Percentiles rank a stretch among this genome's conserved stretches.
Conservation (phyloP, 805 yeast species). For the Sungouiella blattae region DNA sequence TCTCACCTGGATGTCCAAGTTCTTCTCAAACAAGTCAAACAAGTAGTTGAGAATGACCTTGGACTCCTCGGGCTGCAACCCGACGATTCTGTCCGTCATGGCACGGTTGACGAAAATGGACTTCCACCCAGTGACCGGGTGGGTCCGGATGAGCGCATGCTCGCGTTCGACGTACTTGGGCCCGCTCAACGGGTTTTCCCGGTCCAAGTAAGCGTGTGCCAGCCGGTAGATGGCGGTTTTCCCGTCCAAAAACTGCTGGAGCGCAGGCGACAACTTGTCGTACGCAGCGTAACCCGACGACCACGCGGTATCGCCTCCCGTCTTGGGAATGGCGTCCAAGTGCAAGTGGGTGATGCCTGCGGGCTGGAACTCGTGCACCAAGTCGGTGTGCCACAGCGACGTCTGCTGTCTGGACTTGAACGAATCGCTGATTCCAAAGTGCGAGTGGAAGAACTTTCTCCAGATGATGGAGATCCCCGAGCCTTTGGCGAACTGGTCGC, state of each 20-base stretch:
- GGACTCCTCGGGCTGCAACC: slow-evolving; percentile 27
- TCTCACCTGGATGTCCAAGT: slow-evolving; percentile 47
- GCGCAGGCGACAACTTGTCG: slow-evolving; percentile 51
- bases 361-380: slow-evolving; percentile 54
- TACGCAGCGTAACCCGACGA: slow-evolving; percentile 56
- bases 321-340: slow-evolving; percentile 46
- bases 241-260: slow-evolving; percentile 50
- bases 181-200: slow-evolving; percentile 31
- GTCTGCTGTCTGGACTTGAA: slow-evolving; percentile 26
- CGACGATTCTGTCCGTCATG: slow-evolving; percentile 28
- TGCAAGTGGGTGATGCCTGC: slow-evolving; percentile 55
- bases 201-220: slow-evolving; percentile 36
- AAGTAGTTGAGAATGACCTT: slow-evolving; percentile 11
- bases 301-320: slow-evolving; percentile 60
- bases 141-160: slow-evolving; percentile 29
- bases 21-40: slow-evolving; percentile 19
- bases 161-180: slow-evolving; percentile 26
- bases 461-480: slow-evolving; percentile 31
- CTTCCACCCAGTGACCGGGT: slow-evolving; percentile 34
- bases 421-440: slow-evolving; percentile 20
- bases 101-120: slow-evolving; percentile 26
- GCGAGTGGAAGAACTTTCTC: slow-evolving; percentile 24
- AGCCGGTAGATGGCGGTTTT: slow-evolving; percentile 44
- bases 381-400: slow-evolving; percentile 43
- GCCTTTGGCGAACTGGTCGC: slow-evolving; percentile 20